Percentiles rank a stretch among this genome's conserved stretches.
Conservation (phyloP, 2,329 filamentous ascomycete species). For the Nigrospora sphaerica region DNA sequence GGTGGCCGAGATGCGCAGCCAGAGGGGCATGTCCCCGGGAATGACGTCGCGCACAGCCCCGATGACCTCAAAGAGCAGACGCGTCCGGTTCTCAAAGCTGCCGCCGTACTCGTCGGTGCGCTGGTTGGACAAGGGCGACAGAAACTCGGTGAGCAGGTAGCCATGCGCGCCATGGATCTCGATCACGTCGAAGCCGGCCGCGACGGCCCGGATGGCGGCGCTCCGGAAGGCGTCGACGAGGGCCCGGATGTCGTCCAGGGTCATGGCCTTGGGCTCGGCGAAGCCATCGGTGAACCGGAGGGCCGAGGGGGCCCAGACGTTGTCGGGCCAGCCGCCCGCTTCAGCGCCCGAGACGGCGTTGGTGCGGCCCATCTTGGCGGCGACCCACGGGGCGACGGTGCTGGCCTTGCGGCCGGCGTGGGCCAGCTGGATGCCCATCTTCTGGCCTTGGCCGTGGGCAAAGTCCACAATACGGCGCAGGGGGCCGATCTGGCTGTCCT, state of each 20-base stretch:
- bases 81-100: slow-evolving; percentile 63
- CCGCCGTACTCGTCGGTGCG: slow-evolving; percentile 64
- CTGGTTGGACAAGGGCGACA: slow-evolving; percentile 63
- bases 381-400: slow-evolving; percentile 26
- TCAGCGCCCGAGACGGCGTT: slow-evolving; percentile 49
- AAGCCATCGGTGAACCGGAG: slow-evolving; percentile 2
- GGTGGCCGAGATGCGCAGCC: slow-evolving; percentile 60
- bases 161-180: slow-evolving; percentile 75
- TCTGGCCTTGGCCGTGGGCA: slow-evolving; percentile 46
- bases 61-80: slow-evolving; percentile 61
- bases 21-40: slow-evolving; percentile 57
- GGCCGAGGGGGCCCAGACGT: slow-evolving; percentile 36
- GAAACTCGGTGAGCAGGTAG: slow-evolving; percentile 65
- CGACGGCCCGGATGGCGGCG: slow-evolving; percentile 8
- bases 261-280: slow-evolving; percentile 14
- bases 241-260: slow-evolving; percentile 9
- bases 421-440: slow-evolving; percentile 62
- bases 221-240: slow-evolving; percentile 8
- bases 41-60: slow-evolving; percentile 55
- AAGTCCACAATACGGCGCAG: slow-evolving; percentile 59
- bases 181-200: slow-evolving; percentile 26
- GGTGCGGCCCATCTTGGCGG: slow-evolving; percentile 55
- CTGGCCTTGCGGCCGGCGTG: slow-evolving; percentile 50
- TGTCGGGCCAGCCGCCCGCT: slow-evolving; percentile 43
- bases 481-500: slow-evolving; percentile 71